Conservation (phyloP, 2,329 filamentous ascomycete genomes). For the Exophiala sp. region DNA sequence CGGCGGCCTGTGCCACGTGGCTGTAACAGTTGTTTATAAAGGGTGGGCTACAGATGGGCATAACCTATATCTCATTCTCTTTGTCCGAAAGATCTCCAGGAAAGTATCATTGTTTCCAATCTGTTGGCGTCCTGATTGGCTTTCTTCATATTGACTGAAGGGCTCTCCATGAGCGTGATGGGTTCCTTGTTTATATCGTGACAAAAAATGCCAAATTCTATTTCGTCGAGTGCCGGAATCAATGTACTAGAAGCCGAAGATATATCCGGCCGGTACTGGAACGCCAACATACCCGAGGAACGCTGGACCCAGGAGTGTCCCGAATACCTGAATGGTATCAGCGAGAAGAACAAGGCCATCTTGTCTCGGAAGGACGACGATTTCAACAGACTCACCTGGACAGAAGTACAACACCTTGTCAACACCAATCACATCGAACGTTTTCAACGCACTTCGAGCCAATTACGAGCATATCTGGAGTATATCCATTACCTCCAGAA, state of each 20-base stretch:
- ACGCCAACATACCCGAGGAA: conserved; percentile 67
- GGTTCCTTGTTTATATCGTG: background rate
- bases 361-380: conserved; percentile 66
- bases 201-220: conserved; percentile 25
- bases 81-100: no score
- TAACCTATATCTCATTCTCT: no score
- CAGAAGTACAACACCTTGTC: conserved; percentile 62
- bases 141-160: no score
- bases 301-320: conserved; percentile 67
- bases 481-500: conserved; percentile 63
- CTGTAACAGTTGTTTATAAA: no score
- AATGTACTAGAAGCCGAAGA: conserved; percentile 29
- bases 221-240: conserved; percentile 13
- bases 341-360: conserved; percentile 66
- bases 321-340: conserved; percentile 61
- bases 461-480: conserved; percentile 72
- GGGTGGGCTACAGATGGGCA: no score
- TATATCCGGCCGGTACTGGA: conserved; percentile 64
- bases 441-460: conserved; percentile 73
- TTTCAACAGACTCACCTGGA: conserved; percentile 66
- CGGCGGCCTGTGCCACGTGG: no score
- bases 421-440: conserved; percentile 66
- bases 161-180: no score
- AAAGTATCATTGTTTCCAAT: no score
- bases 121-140: no score